Evolutionary conservation across 1,284 basidiomycete genomes (phyloP), one percentile per base, ranked within the genome.

Genomic region (Microbotryum lychnidis-dioicae): DNA sequence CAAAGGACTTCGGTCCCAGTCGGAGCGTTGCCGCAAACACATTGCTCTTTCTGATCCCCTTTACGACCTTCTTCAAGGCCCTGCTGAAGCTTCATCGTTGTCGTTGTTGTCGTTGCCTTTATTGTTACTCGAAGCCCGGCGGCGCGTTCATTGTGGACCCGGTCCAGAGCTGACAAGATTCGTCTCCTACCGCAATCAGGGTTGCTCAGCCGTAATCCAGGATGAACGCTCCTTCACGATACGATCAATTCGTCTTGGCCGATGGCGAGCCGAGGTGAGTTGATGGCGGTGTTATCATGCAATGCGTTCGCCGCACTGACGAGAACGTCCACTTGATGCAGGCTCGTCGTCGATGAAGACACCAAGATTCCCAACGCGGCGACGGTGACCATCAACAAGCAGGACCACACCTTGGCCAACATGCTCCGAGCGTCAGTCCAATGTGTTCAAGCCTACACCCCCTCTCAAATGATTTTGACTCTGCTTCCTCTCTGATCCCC

Each of bases 361-460:
- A 93, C 91, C 53, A 96, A 94, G 78, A 89, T 98, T 62, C 91
- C 93, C 1, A 97, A 97, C 73, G 92, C 94, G 0, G 92, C 92
- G 18, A 96, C 92, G 0, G 83, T 98, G 68, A 88, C 89, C 70
- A 81, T 98, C 70, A 83, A 91, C 68, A 97, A 97, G 79, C 92
- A 97, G 75, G 96, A 98, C 74, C 96, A 98, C 73, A 98, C 96
- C 0, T 78, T 98, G 10, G 94, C 86, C 7, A 96, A 96, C 77
- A 90, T 98, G 88, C 80, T 98, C 21, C 84, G 96, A 71, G 84
- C 89, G 90, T 94, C 74, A 74, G 89, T 84, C 44, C 48, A 54
- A 37, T 27, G 18, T 8, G 6, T 18, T 25, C 50, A 49, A 9
- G 37, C 50, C 23, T n/a, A 16, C 31, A 21, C 45, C 56, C 7